Evolutionary conservation across 2,329 filamentous ascomycete genomes (phyloP).

Genomic region (Claviceps sp.): DNA sequence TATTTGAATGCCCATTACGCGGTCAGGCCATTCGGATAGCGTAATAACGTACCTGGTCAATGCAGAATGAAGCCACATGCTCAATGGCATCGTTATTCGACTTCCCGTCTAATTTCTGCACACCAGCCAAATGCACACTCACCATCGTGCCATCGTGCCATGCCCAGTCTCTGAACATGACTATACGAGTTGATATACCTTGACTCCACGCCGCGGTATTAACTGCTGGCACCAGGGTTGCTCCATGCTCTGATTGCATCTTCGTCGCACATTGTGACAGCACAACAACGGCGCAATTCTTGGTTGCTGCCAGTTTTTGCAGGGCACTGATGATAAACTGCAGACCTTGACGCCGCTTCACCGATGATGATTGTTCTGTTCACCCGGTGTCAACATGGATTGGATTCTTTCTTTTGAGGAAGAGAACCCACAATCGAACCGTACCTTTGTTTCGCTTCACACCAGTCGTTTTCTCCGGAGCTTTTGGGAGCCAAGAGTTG

Average conservation of each 20-base stretch:
- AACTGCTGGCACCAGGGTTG: conserved; percentile 62
- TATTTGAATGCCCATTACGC: neutral
- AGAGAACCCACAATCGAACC: neutral
- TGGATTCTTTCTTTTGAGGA: neutral
- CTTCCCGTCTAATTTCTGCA: conserved; percentile 52
- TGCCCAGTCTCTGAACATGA: conserved; percentile 67
- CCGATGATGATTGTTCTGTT: conserved; percentile 23
- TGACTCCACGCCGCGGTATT: conserved; percentile 70
- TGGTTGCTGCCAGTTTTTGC: conserved; percentile 60
- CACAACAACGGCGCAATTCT: conserved; percentile 60
- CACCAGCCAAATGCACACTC: conserved; percentile 44
- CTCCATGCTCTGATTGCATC: conserved; percentile 52
- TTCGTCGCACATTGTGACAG: conserved; percentile 74
- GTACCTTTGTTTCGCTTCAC: conserved; percentile 28
- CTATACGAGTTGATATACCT: conserved; percentile 58
- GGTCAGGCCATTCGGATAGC: neutral
- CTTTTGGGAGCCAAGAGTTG: conserved; percentile 61
- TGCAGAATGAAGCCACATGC: conserved; percentile 34
- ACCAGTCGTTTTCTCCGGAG: conserved; percentile 24
- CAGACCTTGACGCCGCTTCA: conserved; percentile 37
- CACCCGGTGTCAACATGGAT: conserved; percentile 4
- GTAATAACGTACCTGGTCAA: conserved; percentile 27
- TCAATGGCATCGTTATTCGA: conserved; percentile 25
- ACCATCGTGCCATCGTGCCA: conserved; percentile 32
- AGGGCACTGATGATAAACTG: conserved; percentile 56